phyloP scores from a whole-genome alignment of 805 yeast genomes.

The Wickerhamiella qilinensis region DNA sequence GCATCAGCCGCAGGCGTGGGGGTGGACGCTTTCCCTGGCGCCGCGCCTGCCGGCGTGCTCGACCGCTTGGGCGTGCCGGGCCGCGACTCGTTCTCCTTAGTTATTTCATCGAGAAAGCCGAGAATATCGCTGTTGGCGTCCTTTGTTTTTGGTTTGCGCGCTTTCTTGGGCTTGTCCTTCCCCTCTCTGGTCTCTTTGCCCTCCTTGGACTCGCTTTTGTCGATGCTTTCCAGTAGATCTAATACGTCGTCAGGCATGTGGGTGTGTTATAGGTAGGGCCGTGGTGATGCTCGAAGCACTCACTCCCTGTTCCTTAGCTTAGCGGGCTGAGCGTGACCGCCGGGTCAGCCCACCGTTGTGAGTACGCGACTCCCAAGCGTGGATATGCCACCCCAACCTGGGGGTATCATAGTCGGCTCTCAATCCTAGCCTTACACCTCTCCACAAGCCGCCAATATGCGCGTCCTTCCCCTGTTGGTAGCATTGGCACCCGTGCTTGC shows the following conservation, averaged over 20 bases:
- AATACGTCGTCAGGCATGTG: slow-evolving; percentile 23
- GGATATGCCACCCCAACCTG: too few species aligned
- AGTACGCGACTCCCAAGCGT: too few species aligned
- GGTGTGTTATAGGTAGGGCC: not conserved
- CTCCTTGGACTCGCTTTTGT: slow-evolving; percentile 9
- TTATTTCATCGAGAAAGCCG: slow-evolving; percentile 27
- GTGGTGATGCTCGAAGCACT: too few species aligned
- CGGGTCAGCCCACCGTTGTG: too few species aligned
- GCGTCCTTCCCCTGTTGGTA: not conserved
- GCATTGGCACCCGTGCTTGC: slow-evolving; percentile 8
- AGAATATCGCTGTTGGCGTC: slow-evolving; percentile 26
- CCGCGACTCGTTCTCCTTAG: slow-evolving; percentile 8
- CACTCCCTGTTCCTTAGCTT: too few species aligned
- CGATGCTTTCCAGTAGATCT: slow-evolving; percentile 26
- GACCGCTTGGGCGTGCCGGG: slow-evolving; percentile 9
- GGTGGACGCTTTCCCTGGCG: not conserved
- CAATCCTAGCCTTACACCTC: too few species aligned
- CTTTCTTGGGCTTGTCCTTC: slow-evolving; percentile 11
- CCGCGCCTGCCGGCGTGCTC: slow-evolving; percentile 6
- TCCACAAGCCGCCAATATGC: too few species aligned
- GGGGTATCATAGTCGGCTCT: too few species aligned
- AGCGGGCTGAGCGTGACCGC: too few species aligned
- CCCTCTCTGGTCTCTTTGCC: slow-evolving; percentile 11
- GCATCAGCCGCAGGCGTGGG: slow-evolving; percentile 1
- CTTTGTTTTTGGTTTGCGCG: slow-evolving; percentile 10